Conservation (phyloP, 2,329 filamentous ascomycete species). For the Chalaropsis ovoidea region DNA sequence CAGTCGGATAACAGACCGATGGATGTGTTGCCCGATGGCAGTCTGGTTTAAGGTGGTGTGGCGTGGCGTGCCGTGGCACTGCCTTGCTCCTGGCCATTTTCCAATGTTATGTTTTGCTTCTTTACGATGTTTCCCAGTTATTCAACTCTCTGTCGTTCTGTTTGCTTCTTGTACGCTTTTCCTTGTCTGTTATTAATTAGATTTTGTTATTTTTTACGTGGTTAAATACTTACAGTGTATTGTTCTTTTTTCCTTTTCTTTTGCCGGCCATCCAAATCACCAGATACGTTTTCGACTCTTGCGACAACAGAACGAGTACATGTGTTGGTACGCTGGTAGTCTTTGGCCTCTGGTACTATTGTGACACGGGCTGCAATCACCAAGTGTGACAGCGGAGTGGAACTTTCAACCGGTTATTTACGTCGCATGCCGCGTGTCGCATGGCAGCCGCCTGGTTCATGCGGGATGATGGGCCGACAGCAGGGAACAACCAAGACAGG, state of each 20-base stretch:
- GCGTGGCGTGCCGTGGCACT: no score
- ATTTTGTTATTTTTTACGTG: neutral
- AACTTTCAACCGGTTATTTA: neutral
- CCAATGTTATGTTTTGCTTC: neutral
- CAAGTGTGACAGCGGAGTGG: neutral
- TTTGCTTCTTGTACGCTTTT: neutral
- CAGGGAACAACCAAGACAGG: no score
- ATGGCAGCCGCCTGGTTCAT: neutral
- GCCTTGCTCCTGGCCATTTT: neutral
- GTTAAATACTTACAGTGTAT: neutral
- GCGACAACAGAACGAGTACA: neutral
- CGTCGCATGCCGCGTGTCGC: neutral
- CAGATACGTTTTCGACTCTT: no score
- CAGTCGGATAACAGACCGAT: slow-evolving; percentile 22
- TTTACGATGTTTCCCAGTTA: neutral
- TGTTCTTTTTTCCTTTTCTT: slow-evolving; percentile 1
- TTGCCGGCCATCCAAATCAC: neutral
- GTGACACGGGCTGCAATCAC: no score
- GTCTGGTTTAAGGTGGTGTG: slow-evolving; percentile 23
- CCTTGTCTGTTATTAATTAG: neutral
- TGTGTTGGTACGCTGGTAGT: neutral
- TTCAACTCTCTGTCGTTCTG: neutral
- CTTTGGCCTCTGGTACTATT: neutral
- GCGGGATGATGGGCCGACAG: neutral
- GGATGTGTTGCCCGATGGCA: slow-evolving; percentile 23